Conservation (phyloP, 1,284 basidiomycete genomes). For the Leccinum fallax region DNA sequence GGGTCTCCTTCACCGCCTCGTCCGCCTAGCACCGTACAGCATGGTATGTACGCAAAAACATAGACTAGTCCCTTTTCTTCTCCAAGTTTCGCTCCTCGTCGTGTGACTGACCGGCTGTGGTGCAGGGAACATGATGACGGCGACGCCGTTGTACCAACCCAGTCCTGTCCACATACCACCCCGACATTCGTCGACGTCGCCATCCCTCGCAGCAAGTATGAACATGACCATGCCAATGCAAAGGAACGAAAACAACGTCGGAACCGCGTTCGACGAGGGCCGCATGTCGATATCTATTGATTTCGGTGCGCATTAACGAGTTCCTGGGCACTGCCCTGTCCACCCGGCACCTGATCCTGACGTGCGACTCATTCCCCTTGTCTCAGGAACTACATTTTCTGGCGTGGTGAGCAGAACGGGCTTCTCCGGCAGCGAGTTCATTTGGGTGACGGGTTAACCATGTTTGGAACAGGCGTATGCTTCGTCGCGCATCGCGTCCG, state of each 20-base stretch:
- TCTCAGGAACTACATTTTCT: conserved; percentile 75
- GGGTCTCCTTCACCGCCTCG: not conserved
- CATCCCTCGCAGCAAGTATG: conserved; percentile 16
- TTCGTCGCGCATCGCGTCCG: conserved; percentile 77
- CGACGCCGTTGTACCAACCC: conserved; percentile 35
- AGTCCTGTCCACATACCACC: conserved; percentile 37
- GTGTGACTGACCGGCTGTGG: conserved; percentile 22
- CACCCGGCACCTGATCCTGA: conserved; percentile 3
- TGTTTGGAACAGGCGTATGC: conserved; percentile 60
- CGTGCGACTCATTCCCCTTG: conserved; percentile 6
- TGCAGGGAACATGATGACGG: not conserved
- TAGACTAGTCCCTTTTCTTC: not conserved
- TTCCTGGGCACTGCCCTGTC: not conserved
- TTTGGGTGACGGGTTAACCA: not conserved
- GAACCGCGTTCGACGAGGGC: conserved; percentile 48
- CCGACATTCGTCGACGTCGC: conserved; percentile 26
- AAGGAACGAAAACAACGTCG: conserved; percentile 10
- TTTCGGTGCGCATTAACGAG: conserved; percentile 56
- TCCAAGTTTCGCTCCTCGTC: not conserved
- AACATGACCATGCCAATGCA: conserved; percentile 5
- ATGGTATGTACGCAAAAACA: not conserved
- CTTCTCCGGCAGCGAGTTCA: not conserved
- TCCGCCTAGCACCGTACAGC: conserved; percentile 6
- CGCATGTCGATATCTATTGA: conserved; percentile 78
- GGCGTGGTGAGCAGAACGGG: conserved; percentile 63